A percentile compares a stretch with the other conserved stretches of the same genome.
These are phyloP conservation scores for Globisporangium splendens DNA, from an alignment of 352 stramenopile genomes.

Conservation along the genomic window DNA sequence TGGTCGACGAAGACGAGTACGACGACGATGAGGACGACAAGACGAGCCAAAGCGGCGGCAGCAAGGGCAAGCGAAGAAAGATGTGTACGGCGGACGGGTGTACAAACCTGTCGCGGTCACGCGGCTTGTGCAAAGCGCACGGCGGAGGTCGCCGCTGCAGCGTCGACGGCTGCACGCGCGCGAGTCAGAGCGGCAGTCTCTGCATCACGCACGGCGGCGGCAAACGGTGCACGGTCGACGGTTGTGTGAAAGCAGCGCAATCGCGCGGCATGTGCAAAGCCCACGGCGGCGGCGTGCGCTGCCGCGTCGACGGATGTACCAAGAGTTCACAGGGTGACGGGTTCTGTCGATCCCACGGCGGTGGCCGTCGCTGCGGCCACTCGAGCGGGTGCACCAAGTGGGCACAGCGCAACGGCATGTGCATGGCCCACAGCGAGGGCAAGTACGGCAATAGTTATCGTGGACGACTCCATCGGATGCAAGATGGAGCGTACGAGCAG, in stretches of 20 bases:
- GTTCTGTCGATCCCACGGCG: slow-evolving; percentile 80
- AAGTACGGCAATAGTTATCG: slow-evolving; percentile 83
- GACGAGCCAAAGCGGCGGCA: slow-evolving; percentile 11
- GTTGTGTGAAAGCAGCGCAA: slow-evolving; percentile 75
- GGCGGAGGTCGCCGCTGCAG: slow-evolving; percentile 71
- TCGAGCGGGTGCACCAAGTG: slow-evolving; percentile 71
- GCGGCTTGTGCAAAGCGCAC: slow-evolving; percentile 77
- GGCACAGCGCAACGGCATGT: slow-evolving; percentile 83
- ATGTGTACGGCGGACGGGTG: slow-evolving; percentile 79
- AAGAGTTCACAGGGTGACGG: slow-evolving; percentile 83
- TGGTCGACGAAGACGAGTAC: slow-evolving; percentile 13
- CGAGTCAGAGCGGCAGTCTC: slow-evolving; percentile 75
- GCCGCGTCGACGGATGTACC: slow-evolving; percentile 72
- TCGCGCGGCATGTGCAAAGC: slow-evolving; percentile 84
- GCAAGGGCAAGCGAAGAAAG: slow-evolving; percentile 71
- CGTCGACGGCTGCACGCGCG: slow-evolving; percentile 72
- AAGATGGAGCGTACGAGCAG: slow-evolving; percentile 11
- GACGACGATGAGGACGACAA: slow-evolving; percentile 20
- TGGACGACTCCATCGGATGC: slow-evolving; percentile 46
- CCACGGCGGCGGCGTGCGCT: slow-evolving; percentile 77
- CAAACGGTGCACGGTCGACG: slow-evolving; percentile 80
- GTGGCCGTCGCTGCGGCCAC: slow-evolving; percentile 69
- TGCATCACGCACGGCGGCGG: slow-evolving; percentile 82
- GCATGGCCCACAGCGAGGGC: slow-evolving; percentile 81
- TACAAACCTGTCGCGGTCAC: slow-evolving; percentile 70